These are phyloP conservation scores for Jaapia argillacea DNA, from an alignment of 768 basidiomycete species.

Conservation along the genomic window DNA sequence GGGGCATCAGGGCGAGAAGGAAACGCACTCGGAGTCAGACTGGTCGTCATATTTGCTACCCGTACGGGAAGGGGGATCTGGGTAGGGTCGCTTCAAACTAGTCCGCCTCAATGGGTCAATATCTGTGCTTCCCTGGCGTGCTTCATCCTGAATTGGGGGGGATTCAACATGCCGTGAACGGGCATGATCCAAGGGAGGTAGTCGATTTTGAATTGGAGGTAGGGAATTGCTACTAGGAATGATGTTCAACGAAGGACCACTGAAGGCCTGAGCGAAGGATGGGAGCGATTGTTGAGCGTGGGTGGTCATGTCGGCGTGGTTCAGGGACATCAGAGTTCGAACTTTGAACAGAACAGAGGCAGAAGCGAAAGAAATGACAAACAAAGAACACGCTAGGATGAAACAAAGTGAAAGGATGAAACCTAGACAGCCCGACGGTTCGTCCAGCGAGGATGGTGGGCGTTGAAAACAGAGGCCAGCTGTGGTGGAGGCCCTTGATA, in stretches of 20 bases:
- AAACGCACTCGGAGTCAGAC: constrained; percentile 37
- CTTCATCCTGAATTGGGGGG: constrained; percentile 10
- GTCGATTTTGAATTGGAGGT: constrained; percentile 53
- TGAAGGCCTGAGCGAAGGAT: constrained; percentile 73
- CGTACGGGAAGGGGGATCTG: constrained; percentile 8
- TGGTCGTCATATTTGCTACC: constrained; percentile 22
- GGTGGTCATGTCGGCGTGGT: constrained; percentile 31
- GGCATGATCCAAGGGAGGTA: constrained; percentile 16
- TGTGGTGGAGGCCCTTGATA: background rate
- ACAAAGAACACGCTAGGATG: too few species aligned
- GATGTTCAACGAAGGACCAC: constrained; percentile 39
- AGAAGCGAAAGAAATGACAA: constrained; percentile 4
- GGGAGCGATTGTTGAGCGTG: constrained; percentile 57
- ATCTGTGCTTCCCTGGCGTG: background rate
- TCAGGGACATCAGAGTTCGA: constrained; percentile 26
- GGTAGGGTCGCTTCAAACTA: constrained; percentile 17
- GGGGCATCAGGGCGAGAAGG: constrained; percentile 2
- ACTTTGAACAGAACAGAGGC: background rate
- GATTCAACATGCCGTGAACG: constrained; percentile 24
- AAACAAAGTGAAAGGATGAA: too few species aligned
- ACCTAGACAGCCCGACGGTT: background rate
- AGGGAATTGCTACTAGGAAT: constrained; percentile 43
- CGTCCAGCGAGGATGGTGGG: constrained; percentile 1
- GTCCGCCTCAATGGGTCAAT: constrained; percentile 7
- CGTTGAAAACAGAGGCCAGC: constrained; percentile 4